Conservation (phyloP, 148 eudicot species). For the Vaccinium macrocarpon region DNA sequence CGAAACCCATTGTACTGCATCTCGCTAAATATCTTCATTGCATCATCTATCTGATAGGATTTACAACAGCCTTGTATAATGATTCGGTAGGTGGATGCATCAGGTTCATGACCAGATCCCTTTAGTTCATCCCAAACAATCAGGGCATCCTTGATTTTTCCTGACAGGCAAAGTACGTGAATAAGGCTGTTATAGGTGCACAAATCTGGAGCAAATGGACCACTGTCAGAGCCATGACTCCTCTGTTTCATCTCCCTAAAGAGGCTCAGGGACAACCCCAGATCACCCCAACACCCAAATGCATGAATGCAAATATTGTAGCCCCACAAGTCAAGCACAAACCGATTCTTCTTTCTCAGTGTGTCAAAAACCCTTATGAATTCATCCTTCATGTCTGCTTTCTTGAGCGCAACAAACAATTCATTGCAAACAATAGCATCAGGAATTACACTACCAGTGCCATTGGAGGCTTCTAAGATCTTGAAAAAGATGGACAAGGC, state of each 20-base stretch:
- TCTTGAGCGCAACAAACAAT: conserved; percentile 75
- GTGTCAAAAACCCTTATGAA: conserved; percentile 44
- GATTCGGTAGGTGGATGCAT: conserved; percentile 69
- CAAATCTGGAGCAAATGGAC: conserved; percentile 54
- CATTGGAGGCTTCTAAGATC: conserved; percentile 36
- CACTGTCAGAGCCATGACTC: conserved; percentile 24
- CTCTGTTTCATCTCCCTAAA: conserved; percentile 72
- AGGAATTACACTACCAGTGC: conserved; percentile 21
- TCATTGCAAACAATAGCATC: conserved; percentile 70
- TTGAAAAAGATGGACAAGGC: conserved; percentile 58
- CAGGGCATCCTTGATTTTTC: conserved; percentile 72
- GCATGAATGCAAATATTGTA: conserved; percentile 82
- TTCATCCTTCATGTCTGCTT: conserved; percentile 55
- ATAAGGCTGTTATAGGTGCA: conserved; percentile 86
- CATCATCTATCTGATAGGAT: conserved; percentile 55
- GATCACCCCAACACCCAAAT: conserved; percentile 83
- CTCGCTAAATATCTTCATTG: conserved; percentile 55
- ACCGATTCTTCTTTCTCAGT: conserved; percentile 42
- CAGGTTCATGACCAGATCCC: conserved; percentile 77
- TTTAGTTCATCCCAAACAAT: conserved; percentile 73
- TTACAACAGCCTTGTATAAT: conserved; percentile 78
- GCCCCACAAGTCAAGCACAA: conserved; percentile 58
- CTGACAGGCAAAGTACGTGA: conserved; percentile 61
- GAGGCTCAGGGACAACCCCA: conserved; percentile 50
- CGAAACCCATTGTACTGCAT: conserved; percentile 74